Percentiles rank a stretch among this genome's conserved stretches.
Conservation (phyloP, 2,329 filamentous ascomycete species). For the Ophiostoma tasmaniense region DNA sequence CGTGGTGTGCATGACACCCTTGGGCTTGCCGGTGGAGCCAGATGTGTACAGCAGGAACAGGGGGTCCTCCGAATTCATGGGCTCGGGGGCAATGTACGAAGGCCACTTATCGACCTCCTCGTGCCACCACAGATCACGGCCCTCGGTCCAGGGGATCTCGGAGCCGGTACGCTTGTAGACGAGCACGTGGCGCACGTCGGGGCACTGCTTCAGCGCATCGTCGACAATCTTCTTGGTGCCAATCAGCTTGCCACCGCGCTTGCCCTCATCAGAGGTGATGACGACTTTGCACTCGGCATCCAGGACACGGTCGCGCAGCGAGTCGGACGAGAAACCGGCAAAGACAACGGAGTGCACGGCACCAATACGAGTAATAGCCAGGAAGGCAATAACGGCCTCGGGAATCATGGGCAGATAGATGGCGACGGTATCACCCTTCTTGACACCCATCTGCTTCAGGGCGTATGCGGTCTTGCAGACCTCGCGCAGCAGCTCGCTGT, state of each 20-base stretch:
- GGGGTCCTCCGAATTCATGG: slow-evolving; percentile 88
- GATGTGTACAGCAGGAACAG: slow-evolving; percentile 97
- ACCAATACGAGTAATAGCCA: slow-evolving; percentile 86
- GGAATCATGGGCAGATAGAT: slow-evolving; percentile 99
- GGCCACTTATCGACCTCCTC: slow-evolving; percentile 98
- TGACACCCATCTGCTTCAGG: slow-evolving; percentile 89
- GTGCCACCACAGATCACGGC: slow-evolving; percentile 95
- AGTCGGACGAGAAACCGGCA: slow-evolving; percentile 94
- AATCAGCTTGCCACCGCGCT: slow-evolving; percentile 94
- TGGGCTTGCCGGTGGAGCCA: slow-evolving; percentile 95
- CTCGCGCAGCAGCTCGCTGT: slow-evolving; percentile 84
- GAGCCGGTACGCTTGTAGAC: slow-evolving; percentile 94
- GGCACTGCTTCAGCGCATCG: slow-evolving; percentile 92
- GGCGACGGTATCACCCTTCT: slow-evolving; percentile 94
- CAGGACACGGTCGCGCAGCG: slow-evolving; percentile 85
- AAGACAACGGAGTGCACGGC: slow-evolving; percentile 97
- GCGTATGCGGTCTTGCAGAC: slow-evolving; percentile 82
- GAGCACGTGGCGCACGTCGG: slow-evolving; percentile 72
- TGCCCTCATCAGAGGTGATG: slow-evolving; percentile 95
- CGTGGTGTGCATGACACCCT: slow-evolving; percentile 97
- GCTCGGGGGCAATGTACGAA: slow-evolving; percentile 78
- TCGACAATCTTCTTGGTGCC: slow-evolving; percentile 99
- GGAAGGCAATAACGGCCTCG: slow-evolving; percentile 82
- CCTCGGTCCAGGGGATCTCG: slow-evolving; percentile 81
- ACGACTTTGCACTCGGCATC: slow-evolving; percentile 87